Base-by-base conservation (phyloP, 495 filamentous ascomycete species). In the Wilcoxina mikolae region DNA sequence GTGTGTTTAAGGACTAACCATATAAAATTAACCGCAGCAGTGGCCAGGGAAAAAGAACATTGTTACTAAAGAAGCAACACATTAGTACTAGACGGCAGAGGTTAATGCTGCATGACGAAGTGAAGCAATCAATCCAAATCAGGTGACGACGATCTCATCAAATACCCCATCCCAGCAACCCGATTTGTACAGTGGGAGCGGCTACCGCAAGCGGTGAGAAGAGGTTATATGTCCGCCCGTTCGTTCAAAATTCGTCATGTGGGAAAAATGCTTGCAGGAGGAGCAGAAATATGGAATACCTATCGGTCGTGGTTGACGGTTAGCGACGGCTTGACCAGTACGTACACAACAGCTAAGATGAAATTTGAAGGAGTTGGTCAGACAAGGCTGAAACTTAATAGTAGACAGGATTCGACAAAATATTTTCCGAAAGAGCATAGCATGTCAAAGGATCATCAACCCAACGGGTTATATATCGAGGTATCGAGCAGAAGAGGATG, bases 331-430 rank as follows among this genome's bases (percentile, higher is more conserved):
- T 33, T 7, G 44, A 28, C 17, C 17, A n/a, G n/a, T n/a, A n/a
- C n/a, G n/a, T n/a, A n/a, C n/a, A n/a, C n/a, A n/a, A n/a, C n/a
- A n/a, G n/a, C n/a, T n/a, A n/a, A n/a, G n/a, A n/a, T n/a, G n/a
- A n/a, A 12, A 31, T 28, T 25, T 3, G 25, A 58, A 20, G 31
- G 39, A 35, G 51, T 24, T 44, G 50, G 60, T 66, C 64, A 66
- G 64, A 66, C 63, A 66, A 66, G 64, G 64, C 64, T 66, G 64
- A 66, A 66, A 66, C 64, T 66, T 60, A 49, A 57, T 43, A 56
- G 53, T 52, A 60, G 53, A 59, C 50, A 62, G 44, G 44, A 59
- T 57, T 66, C 64, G 48, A 66, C 64, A 66, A 50, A 44, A 57
- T 54, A 33, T 60, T 35, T 66, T 66, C 56, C 20, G 64, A 66